These are phyloP conservation scores for Phytophthora macrochlamydospora DNA, from an alignment of 352 stramenopile genomes.

Conservation along the genomic window DNA sequence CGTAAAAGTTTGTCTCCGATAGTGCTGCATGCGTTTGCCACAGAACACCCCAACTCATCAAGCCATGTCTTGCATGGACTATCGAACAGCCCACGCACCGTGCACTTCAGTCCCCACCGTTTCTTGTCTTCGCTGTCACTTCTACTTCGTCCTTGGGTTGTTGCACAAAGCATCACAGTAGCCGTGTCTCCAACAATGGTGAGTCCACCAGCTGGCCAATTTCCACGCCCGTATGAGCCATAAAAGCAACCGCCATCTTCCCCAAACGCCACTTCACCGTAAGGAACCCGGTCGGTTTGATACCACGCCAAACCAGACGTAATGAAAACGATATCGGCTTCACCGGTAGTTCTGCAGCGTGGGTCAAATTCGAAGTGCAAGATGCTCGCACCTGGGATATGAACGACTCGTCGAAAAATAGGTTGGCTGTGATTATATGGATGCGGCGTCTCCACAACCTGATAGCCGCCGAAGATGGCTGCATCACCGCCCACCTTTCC, in stretches of 20 bases:
- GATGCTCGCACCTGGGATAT: constrained; percentile 53
- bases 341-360: constrained; percentile 56
- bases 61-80: constrained; percentile 27
- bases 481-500: constrained; percentile 2
- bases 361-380: constrained; percentile 77
- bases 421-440: constrained; percentile 68
- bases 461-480: constrained; percentile 45
- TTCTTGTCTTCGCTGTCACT: constrained; percentile 38
- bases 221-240: constrained; percentile 52
- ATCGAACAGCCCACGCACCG: constrained; percentile 49
- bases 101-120: constrained; percentile 68
- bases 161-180: constrained; percentile 70
- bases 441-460: constrained; percentile 67
- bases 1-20: constrained; percentile 49
- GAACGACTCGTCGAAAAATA: constrained; percentile 62
- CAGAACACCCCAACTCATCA: constrained; percentile 30
- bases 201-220: constrained; percentile 61
- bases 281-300: constrained; percentile 60
- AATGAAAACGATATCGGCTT: constrained; percentile 73
- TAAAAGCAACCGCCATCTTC: constrained; percentile 75
- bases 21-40: constrained; percentile 41
- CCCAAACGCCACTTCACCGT: constrained; percentile 60
- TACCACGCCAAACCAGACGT: constrained; percentile 64
- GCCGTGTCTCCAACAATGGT: constrained; percentile 66
- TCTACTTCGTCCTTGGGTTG: constrained; percentile 55